phyloP scores from a whole-genome alignment of 2,329 filamentous ascomycete genomes.

The Neoascochyta sp. region DNA sequence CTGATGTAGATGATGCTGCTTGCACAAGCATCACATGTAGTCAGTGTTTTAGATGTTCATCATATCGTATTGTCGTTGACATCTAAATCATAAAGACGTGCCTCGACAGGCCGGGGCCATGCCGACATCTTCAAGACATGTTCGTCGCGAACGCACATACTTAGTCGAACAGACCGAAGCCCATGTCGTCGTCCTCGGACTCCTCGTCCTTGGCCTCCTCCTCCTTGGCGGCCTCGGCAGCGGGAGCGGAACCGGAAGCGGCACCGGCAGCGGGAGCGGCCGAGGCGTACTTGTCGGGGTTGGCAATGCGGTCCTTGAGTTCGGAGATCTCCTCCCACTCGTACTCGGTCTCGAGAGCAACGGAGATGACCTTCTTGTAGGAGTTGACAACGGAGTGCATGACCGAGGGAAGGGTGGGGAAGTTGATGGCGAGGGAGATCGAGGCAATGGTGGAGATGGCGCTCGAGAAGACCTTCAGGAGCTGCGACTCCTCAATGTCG shows the following conservation, averaged over 20 bases:
- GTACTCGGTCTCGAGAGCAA: constrained; percentile 86
- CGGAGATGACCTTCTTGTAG: constrained; percentile 94
- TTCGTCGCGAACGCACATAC: constrained; percentile 17
- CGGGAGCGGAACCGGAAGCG: constrained; percentile 49
- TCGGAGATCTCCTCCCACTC: constrained; percentile 94
- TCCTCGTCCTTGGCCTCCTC: constrained; percentile 57
- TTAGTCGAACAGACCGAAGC: constrained; percentile 56
- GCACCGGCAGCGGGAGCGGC: constrained; percentile 66
- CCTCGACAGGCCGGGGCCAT: constrained; percentile 14
- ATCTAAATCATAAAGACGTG: constrained; percentile 32
- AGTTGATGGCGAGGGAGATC: constrained; percentile 89
- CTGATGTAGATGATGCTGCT: constrained; percentile 8
- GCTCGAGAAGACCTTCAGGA: constrained; percentile 74
- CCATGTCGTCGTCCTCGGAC: constrained; percentile 54
- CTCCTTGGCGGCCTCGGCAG: constrained; percentile 27
- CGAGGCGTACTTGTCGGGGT: constrained; percentile 92
- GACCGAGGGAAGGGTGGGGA: constrained; percentile 93
- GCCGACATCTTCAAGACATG: constrained; percentile 18
- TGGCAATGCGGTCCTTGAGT: constrained; percentile 99
- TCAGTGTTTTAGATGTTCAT: constrained; percentile 19
- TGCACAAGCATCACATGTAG: constrained; percentile 24
- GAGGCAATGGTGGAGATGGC: constrained; percentile 84
- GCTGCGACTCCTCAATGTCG: constrained; percentile 92
- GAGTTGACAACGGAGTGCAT: constrained; percentile 94
- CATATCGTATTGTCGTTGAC: constrained; percentile 35